Base-by-base conservation (phyloP, 2,329 filamentous ascomycete genomes). In the Bipolaris zeicola region DNA sequence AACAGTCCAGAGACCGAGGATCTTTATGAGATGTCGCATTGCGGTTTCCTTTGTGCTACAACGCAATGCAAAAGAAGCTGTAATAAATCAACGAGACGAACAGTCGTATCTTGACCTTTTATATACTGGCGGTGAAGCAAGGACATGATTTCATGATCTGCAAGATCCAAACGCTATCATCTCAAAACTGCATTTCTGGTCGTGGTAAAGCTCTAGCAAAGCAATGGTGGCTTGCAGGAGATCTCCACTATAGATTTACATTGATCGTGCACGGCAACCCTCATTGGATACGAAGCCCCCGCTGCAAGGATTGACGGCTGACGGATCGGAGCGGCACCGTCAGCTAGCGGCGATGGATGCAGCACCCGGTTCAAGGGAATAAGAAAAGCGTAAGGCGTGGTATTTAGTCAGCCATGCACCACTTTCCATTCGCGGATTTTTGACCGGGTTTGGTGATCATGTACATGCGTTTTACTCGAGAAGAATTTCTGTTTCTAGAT, bases 151-250 rank as follows among this genome's bases (percentile, higher is more conserved):
- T 16, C 34, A 46, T 39, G 41, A 45, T 46, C 39, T 55, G 13
- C 33, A 34, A 20, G 26, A 26, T 16, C 34, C 33, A 8, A 8
- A 13, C 5, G 26, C 41, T 10, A 31, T 6, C 31, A 28, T 20
- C 38, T 28, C 18, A 14, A n/a, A 36, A 26, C 18, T 26, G 31
- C 38, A 44, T 39, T n/a, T 45, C 36, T 18, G 28, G 37, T 34
- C 24, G 36, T 22, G 41, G 16, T 26, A 22, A 36, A 24, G 41
- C 26, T 46, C 26, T 34, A 22, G n/a, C 14, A 31, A 18, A 11
- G 48, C 26, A 41, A n/a, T 39, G 16, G 31, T 44, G 34, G 52
- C 34, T 34, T 55, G 52, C 47, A 55, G 41, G 11, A 45, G 39
- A 45, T 46, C 47, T 45, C 24, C 42, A 26, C n/a, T 16, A 26